These are phyloP conservation scores for Tulasnella sp. DNA, from an alignment of 768 basidiomycete genomes.

Conservation along the genomic window DNA sequence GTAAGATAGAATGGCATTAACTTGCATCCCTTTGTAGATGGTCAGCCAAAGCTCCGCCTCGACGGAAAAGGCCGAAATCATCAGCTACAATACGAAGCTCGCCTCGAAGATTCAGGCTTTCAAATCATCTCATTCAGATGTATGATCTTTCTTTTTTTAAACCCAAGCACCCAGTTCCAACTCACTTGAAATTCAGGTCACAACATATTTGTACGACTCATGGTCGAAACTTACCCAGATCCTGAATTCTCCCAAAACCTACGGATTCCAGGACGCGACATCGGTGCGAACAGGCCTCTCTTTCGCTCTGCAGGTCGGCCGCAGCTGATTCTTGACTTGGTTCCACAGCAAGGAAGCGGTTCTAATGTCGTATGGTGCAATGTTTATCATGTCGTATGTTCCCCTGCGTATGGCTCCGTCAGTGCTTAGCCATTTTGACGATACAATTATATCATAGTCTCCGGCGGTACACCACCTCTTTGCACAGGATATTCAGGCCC, in stretches of 20 bases:
- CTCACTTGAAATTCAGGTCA: slow-evolving; percentile 24
- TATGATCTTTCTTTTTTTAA: not conserved
- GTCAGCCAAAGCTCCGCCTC: slow-evolving; percentile 33
- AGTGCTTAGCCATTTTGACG: not conserved
- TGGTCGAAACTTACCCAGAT: slow-evolving; percentile 39
- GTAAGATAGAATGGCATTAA: not conserved
- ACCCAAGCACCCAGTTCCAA: too few relatives aligned
- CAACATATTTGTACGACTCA: slow-evolving; percentile 41
- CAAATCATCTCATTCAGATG: slow-evolving; percentile 31
- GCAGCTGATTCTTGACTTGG: not conserved
- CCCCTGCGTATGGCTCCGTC: not conserved
- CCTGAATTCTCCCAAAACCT: slow-evolving; percentile 37
- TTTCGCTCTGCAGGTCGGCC: too few relatives aligned
- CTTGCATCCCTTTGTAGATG: slow-evolving; percentile 31
- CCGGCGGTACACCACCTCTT: not conserved
- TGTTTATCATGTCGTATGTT: slow-evolving; percentile 4
- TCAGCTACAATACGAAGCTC: slow-evolving; percentile 41
- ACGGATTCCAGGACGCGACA: slow-evolving; percentile 44
- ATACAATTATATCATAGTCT: not conserved
- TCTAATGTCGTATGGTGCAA: slow-evolving; percentile 8
- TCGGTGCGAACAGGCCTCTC: slow-evolving; percentile 17
- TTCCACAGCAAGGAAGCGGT: not conserved
- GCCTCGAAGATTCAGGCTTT: slow-evolving; percentile 32
- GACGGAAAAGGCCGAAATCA: slow-evolving; percentile 36
- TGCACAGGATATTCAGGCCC: not conserved